Percentiles rank a stretch among this genome's conserved stretches.
Evolutionary conservation across 257 asterid genomes (phyloP).

Genomic region (Perilla frutescens): DNA sequence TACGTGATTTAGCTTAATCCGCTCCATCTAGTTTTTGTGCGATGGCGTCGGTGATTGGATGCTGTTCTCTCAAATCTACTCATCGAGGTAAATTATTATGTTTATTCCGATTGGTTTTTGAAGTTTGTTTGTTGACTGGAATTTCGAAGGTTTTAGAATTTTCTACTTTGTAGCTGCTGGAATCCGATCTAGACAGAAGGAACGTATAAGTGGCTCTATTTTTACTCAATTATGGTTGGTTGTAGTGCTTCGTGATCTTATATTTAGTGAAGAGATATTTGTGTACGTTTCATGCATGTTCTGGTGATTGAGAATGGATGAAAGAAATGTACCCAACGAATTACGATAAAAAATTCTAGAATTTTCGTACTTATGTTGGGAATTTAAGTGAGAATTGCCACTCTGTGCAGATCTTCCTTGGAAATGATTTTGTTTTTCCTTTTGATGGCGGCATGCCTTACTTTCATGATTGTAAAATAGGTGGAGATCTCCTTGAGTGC

Average conservation of each 20-base stretch:
- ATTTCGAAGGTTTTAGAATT: not conserved
- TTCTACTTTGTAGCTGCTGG: not conserved
- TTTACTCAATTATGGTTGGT: not conserved
- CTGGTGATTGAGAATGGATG: not conserved
- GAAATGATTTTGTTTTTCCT: not conserved
- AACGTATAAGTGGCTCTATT: not conserved
- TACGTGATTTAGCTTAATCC: constrained; percentile 15
- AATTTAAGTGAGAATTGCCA: not conserved
- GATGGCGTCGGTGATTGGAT: constrained; percentile 52
- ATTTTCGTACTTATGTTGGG: not conserved
- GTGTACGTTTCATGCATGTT: not conserved
- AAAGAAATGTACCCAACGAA: not conserved
- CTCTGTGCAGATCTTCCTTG: not conserved
- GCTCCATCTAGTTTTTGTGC: constrained; percentile 12
- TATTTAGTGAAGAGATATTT: not conserved
- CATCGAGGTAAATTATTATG: constrained; percentile 40
- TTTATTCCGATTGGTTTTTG: constrained; percentile 5
- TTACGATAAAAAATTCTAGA: not conserved
- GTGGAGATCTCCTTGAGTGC: not conserved
- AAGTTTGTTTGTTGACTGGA: not conserved
- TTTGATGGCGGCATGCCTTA: not conserved
- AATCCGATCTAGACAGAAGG: not conserved
- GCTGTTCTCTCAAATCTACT: constrained; percentile 45
- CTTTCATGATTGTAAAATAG: not conserved
- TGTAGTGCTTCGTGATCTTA: not conserved